Conservation (phyloP, 805 yeast genomes). For the Candida chauliodis region DNA sequence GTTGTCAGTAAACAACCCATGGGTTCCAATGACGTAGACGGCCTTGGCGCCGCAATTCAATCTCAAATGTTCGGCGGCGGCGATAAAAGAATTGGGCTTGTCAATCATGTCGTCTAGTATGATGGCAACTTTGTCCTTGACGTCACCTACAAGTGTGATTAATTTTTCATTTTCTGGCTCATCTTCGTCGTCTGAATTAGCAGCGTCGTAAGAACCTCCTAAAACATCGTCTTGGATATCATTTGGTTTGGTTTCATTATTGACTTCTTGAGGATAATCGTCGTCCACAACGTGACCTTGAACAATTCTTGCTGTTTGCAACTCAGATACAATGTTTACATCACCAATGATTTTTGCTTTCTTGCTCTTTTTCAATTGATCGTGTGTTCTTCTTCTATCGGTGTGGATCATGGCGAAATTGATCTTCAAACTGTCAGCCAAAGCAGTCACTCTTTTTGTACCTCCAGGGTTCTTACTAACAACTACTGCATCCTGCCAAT, state of each 20-base stretch:
- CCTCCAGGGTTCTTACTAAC: slow-evolving; percentile 99
- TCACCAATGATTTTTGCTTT: slow-evolving; percentile 33
- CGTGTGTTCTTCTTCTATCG: slow-evolving; percentile 88
- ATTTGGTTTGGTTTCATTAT: slow-evolving; percentile 1
- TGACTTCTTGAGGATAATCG: slow-evolving; percentile 39
- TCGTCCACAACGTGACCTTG: slow-evolving; percentile 97
- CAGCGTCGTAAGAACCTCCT: slow-evolving; percentile 77
- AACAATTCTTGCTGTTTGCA: slow-evolving; percentile 94
- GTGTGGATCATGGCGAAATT: slow-evolving; percentile 99
- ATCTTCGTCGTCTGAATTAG: slow-evolving; percentile 70
- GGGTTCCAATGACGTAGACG: slow-evolving; percentile 91
- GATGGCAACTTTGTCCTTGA: slow-evolving; percentile 85
- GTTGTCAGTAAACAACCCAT: slow-evolving; percentile 87
- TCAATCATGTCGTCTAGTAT: slow-evolving; percentile 97
- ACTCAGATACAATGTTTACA: slow-evolving; percentile 67
- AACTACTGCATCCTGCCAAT: slow-evolving; percentile 85
- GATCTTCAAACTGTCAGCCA: slow-evolving; percentile 94
- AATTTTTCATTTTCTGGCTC: slow-evolving; percentile 69
- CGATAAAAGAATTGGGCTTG: slow-evolving; percentile 87
- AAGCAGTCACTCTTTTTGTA: slow-evolving; percentile 93
- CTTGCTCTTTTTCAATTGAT: slow-evolving; percentile 48
- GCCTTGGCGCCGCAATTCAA: slow-evolving; percentile 93
- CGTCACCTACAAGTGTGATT: slow-evolving; percentile 96
- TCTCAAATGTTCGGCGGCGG: slow-evolving; percentile 97
- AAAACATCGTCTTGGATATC: slow-evolving; percentile 48